Percentiles rank a stretch among this genome's conserved stretches.
Evolutionary conservation across 306 rosid species (phyloP).

Genomic region (Rubus parviflorus): DNA sequence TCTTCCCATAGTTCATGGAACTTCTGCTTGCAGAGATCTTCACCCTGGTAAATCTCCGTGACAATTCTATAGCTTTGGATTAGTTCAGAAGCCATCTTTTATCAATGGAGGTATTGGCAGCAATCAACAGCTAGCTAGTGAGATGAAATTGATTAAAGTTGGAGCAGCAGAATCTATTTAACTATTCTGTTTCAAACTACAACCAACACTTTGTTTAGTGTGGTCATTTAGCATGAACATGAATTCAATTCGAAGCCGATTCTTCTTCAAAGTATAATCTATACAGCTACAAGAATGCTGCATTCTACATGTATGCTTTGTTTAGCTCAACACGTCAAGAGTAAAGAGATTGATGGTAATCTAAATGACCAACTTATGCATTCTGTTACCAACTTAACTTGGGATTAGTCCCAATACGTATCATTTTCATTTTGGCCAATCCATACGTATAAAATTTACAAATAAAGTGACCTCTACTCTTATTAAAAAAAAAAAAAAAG

Average conservation of each 20-base stretch:
- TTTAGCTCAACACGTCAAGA: too few relatives aligned
- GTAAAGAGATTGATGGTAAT: too few relatives aligned
- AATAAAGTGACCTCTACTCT: too few relatives aligned
- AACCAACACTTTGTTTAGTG: not conserved
- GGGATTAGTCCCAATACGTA: too few relatives aligned
- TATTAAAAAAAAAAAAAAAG: too few relatives aligned
- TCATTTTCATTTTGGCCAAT: too few relatives aligned
- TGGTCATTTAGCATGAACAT: not conserved
- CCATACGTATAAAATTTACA: too few relatives aligned
- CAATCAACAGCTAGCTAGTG: not conserved
- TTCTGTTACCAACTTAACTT: too few relatives aligned
- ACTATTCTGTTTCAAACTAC: not conserved
- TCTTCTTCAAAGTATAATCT: too few relatives aligned
- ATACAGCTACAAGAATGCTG: too few relatives aligned
- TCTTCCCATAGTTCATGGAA: not conserved
- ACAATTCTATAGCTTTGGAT: not conserved
- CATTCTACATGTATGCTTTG: too few relatives aligned
- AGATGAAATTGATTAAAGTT: not conserved
- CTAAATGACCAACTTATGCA: too few relatives aligned
- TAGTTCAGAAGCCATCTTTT: not conserved
- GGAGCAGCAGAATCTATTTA: not conserved
- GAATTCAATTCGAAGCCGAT: not conserved
- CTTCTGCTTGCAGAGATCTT: constrained; percentile 6
- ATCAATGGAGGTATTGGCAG: not conserved
- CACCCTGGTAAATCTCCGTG: not conserved